Evolutionary conservation across 208 protist species (phyloP).

Genomic region (Wallacemonas sp.): DNA sequence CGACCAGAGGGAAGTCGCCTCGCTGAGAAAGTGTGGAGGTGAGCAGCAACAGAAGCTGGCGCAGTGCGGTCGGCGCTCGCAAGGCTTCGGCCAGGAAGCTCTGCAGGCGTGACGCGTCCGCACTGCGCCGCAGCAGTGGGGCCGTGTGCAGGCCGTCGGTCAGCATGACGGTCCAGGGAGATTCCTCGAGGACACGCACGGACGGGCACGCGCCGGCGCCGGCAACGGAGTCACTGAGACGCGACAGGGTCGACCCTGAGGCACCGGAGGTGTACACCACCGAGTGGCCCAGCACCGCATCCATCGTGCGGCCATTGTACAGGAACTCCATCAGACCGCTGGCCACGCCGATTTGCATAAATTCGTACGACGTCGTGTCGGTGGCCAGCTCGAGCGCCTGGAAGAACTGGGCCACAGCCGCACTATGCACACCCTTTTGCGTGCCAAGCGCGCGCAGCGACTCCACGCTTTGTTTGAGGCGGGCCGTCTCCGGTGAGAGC

Average conservation of each 20-base stretch:
- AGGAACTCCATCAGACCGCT: constrained; percentile 41
- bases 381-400: constrained; percentile 21
- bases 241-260: constrained; percentile 27
- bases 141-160: constrained; percentile 40
- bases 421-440: constrained; percentile 22
- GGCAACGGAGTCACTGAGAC: not conserved
- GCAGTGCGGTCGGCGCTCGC: constrained; percentile 33
- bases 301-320: constrained; percentile 22
- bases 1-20: constrained; percentile 60
- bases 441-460: not conserved
- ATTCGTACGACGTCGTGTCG: constrained; percentile 50
- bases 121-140: constrained; percentile 39
- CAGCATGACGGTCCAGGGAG: constrained; percentile 35
- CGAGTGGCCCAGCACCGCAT: constrained; percentile 26
- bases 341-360: constrained; percentile 37
- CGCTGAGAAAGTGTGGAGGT: constrained; percentile 47
- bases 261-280: constrained; percentile 24
- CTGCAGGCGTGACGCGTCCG: constrained; percentile 37
- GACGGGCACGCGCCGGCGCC: not conserved
- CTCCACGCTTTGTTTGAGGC: constrained; percentile 6
- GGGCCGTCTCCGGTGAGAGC: not conserved
- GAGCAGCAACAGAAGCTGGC: constrained; percentile 43
- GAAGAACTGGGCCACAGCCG: constrained; percentile 24
- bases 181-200: constrained; percentile 20
- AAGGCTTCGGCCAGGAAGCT: constrained; percentile 38